Conservation (phyloP, 495 filamentous ascomycete genomes). For the Podospora conica region DNA sequence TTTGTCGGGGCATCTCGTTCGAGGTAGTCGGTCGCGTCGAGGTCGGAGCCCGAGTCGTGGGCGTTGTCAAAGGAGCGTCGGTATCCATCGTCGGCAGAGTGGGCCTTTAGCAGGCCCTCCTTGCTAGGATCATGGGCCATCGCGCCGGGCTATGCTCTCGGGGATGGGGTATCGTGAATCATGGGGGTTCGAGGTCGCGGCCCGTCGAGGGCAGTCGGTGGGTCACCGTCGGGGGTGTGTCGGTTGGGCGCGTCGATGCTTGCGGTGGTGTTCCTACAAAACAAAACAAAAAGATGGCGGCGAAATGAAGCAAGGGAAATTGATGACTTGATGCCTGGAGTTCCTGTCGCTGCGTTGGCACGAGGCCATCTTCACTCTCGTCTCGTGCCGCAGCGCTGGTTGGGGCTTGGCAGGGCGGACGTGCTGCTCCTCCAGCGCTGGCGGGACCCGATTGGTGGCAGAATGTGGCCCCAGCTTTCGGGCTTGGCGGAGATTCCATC, state of each 20-base stretch:
- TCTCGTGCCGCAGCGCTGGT: no score
- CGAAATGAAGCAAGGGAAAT: not conserved
- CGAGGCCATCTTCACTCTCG: no score
- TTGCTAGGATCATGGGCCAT: conserved; percentile 14
- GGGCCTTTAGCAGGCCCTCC: conserved; percentile 16
- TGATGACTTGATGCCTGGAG: not conserved
- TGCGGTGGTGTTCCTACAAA: not conserved
- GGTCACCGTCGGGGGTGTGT: not conserved
- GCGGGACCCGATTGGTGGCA: not conserved
- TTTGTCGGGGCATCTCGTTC: conserved; percentile 21
- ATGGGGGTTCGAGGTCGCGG: not conserved
- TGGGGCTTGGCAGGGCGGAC: not conserved
- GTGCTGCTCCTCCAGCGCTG: not conserved
- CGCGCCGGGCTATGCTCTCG: not conserved
- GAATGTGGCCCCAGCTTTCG: not conserved
- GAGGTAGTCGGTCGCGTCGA: conserved; percentile 39
- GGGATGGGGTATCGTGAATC: not conserved
- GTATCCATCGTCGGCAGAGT: conserved; percentile 15
- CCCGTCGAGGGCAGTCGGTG: not conserved
- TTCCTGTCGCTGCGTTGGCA: not conserved
- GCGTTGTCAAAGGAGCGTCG: conserved; percentile 25
- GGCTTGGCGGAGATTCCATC: not conserved
- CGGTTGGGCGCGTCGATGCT: not conserved
- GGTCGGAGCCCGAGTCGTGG: conserved; percentile 33
- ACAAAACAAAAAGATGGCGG: not conserved